A percentile compares a stretch with the other conserved stretches of the same genome.
Evolutionary conservation across 768 basidiomycete genomes (phyloP).

Genomic region (Termitomyces bulborhizus): DNA sequence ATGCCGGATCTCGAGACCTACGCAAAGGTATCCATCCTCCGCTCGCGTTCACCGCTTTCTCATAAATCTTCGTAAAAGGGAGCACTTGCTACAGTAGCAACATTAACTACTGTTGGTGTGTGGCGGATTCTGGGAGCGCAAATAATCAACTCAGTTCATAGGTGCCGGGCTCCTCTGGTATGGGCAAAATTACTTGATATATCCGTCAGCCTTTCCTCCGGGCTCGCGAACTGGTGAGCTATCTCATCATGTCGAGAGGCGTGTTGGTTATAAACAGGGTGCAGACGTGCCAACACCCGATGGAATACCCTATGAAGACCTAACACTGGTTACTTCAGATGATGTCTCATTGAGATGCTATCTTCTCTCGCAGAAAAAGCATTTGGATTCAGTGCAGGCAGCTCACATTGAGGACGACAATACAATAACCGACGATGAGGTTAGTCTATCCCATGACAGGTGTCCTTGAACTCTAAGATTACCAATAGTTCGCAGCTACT

Average conservation of each 20-base stretch:
- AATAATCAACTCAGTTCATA: conserved; percentile 19
- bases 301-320: conserved; percentile 68
- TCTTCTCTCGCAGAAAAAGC: conserved; percentile 59
- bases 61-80: conserved; percentile 28
- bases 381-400: conserved; percentile 23
- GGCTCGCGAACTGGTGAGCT: conserved; percentile 70
- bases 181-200: conserved; percentile 86
- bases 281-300: conserved; percentile 68
- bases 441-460: conserved; percentile 13
- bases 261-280: not conserved
- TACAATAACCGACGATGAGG: conserved; percentile 53
- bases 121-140: not conserved
- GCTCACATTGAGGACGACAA: conserved; percentile 27
- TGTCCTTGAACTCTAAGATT: not conserved
- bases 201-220: conserved; percentile 74
- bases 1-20: conserved; percentile 41
- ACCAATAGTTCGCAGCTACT: conserved; percentile 28
- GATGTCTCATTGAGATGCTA: conserved; percentile 69
- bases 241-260: conserved; percentile 5
- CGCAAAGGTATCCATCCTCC: conserved; percentile 33
- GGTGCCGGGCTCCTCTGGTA: conserved; percentile 75
- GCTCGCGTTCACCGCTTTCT: not conserved
- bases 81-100: conserved; percentile 48
- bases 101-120: conserved; percentile 51
- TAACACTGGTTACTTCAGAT: conserved; percentile 70